Conservation (phyloP, 2,329 filamentous ascomycete genomes). For the Aspergillus quadricinctus region DNA sequence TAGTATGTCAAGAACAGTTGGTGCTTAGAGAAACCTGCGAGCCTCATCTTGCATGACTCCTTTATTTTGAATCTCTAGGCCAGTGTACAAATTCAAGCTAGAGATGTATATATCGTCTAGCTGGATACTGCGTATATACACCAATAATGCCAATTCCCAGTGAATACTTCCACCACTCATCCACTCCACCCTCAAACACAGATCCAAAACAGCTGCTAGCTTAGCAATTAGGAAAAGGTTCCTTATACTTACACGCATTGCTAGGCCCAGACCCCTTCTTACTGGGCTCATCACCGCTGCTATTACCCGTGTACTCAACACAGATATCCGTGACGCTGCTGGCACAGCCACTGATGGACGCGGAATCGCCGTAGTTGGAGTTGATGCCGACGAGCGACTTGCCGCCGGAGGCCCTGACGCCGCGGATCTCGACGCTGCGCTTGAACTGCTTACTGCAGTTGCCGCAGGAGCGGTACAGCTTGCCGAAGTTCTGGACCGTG, state of each 20-base stretch:
- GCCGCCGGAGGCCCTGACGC: slow-evolving; percentile 29
- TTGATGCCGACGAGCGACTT: slow-evolving; percentile 34
- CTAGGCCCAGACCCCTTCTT: neutral
- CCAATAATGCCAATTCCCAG: neutral
- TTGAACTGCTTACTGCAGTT: slow-evolving; percentile 36
- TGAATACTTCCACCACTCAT: neutral
- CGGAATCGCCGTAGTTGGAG: slow-evolving; percentile 37
- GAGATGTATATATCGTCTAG: too few relatives aligned
- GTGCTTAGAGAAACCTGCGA: too few relatives aligned
- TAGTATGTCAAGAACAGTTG: too few relatives aligned
- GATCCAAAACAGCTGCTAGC: too few relatives aligned
- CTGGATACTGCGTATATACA: neutral
- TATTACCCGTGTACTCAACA: slow-evolving; percentile 28
- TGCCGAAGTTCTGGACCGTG: slow-evolving; percentile 39
- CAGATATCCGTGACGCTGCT: slow-evolving; percentile 33
- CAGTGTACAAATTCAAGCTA: too few relatives aligned
- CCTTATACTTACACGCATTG: neutral
- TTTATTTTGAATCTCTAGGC: too few relatives aligned
- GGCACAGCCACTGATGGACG: slow-evolving; percentile 21
- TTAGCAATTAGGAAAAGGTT: neutral
- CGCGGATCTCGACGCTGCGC: slow-evolving; percentile 28
- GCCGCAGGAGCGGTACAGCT: slow-evolving; percentile 48
- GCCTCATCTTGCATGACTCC: too few relatives aligned
- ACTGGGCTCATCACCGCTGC: slow-evolving; percentile 1
- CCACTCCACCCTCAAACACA: neutral